Percentiles rank a stretch among this genome's conserved stretches.
Evolutionary conservation across 495 filamentous ascomycete genomes (phyloP).

Genomic region (Trypethelium eluteriae): DNA sequence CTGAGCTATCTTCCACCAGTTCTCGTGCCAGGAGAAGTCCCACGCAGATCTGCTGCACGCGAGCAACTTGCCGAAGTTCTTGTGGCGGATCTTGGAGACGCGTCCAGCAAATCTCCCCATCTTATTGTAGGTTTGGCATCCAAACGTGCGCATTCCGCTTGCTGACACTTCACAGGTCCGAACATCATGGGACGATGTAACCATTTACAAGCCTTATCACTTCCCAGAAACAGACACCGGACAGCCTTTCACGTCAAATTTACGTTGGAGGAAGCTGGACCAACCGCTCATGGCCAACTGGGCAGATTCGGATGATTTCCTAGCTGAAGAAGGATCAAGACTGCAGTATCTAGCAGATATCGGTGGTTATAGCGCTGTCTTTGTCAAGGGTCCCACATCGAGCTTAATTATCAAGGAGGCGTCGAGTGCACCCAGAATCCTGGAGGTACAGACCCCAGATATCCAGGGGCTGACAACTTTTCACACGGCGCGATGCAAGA

Average conservation of each 20-base stretch:
- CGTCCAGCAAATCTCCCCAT: constrained; percentile 59
- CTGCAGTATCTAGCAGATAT: constrained; percentile 54
- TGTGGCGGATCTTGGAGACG: constrained; percentile 76
- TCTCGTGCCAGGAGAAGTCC: constrained; percentile 59
- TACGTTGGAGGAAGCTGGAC: constrained; percentile 71
- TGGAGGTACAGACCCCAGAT: constrained; percentile 57
- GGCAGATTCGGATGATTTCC: constrained; percentile 25
- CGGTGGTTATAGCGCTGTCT: constrained; percentile 67
- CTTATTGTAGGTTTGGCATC: constrained; percentile 55
- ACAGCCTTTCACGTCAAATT: constrained; percentile 30
- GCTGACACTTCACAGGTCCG: constrained; percentile 50
- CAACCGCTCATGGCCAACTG: constrained; percentile 53
- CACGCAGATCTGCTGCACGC: constrained; percentile 58
- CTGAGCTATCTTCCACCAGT: constrained; percentile 71
- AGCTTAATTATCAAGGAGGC: constrained; percentile 73
- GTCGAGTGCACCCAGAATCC: constrained; percentile 61
- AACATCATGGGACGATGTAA: constrained; percentile 68
- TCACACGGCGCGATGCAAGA: constrained; percentile 63
- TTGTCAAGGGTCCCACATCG: constrained; percentile 68
- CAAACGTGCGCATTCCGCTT: not conserved
- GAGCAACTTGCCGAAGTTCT: constrained; percentile 69
- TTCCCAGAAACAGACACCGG: constrained; percentile 34
- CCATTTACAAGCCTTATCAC: constrained; percentile 76
- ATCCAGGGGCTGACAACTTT: constrained; percentile 63
- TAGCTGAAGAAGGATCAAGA: not conserved